Evolutionary conservation across 1,139 yeast species (phyloP).

Genomic region (Taphrina deformans): DNA sequence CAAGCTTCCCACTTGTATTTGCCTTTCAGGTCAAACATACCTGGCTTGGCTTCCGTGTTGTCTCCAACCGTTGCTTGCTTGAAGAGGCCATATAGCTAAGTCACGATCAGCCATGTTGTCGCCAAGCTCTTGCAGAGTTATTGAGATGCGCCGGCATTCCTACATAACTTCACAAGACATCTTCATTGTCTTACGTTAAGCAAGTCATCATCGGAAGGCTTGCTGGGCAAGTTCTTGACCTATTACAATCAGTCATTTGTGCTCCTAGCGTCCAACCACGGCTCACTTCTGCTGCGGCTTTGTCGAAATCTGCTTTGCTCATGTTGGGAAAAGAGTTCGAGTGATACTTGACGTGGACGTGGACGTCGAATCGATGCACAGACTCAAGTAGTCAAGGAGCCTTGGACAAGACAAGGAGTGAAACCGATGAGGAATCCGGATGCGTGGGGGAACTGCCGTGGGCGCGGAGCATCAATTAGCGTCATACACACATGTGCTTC

Average conservation of each 20-base stretch:
- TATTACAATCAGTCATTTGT: conserved; percentile 22
- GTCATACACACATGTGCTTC: too few species aligned
- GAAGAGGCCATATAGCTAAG: conserved; percentile 72
- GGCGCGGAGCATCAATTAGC: too few species aligned
- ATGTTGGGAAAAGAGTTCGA: too few species aligned
- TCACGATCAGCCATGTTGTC: neutral
- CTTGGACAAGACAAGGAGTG: too few species aligned
- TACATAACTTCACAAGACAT: too few species aligned
- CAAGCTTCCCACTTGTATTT: conserved; percentile 98
- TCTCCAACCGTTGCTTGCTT: conserved; percentile 98
- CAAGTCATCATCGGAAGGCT: conserved; percentile 85
- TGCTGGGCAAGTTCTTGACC: conserved; percentile 59
- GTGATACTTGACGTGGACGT: too few species aligned
- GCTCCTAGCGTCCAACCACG: neutral
- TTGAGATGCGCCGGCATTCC: too few species aligned
- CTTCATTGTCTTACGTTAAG: conserved; percentile 54
- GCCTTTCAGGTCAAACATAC: conserved; percentile 74
- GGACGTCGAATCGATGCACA: too few species aligned
- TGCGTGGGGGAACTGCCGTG: too few species aligned
- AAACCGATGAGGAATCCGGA: too few species aligned
- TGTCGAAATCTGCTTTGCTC: conserved; percentile 25
- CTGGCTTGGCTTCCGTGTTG: conserved; percentile 74
- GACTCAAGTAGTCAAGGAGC: too few species aligned
- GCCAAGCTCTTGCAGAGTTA: too few species aligned
- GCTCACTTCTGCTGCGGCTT: conserved; percentile 32